phyloP scores from a whole-genome alignment of 441 rosid species.

The Pelargonium cotyledonis region DNA sequence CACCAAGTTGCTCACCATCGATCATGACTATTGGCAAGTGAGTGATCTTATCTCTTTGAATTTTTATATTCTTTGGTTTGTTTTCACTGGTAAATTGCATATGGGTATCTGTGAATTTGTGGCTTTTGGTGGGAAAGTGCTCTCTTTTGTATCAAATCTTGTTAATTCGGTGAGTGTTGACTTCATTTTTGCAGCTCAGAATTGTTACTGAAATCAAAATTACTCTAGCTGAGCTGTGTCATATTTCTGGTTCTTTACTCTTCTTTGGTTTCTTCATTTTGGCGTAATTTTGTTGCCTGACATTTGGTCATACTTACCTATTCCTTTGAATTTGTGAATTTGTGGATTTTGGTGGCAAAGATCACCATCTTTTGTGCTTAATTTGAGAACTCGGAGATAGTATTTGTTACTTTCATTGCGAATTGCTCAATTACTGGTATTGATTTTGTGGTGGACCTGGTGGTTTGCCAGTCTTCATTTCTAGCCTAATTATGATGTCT shows the following conservation, averaged over 20 bases:
- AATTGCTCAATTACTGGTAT: neutral
- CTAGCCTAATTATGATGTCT: too few relatives aligned
- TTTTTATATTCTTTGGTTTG: neutral
- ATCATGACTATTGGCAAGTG: conserved; percentile 97
- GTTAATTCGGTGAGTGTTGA: neutral
- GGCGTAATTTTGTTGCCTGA: neutral
- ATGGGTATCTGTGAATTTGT: neutral
- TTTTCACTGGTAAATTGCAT: neutral
- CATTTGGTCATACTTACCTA: neutral
- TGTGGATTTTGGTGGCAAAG: neutral
- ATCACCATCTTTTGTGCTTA: neutral
- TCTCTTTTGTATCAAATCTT: conserved; percentile 2
- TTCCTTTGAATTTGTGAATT: neutral
- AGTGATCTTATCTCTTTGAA: conserved; percentile 26
- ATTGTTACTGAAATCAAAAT: neutral
- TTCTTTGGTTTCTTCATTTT: neutral
- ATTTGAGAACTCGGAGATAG: neutral
- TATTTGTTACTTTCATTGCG: neutral
- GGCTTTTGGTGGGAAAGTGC: neutral
- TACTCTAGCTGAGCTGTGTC: neutral
- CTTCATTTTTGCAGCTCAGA: neutral
- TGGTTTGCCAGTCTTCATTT: too few relatives aligned
- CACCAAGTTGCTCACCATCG: conserved; percentile 66
- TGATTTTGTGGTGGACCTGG: neutral
- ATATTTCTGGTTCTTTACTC: neutral